Conservation (phyloP, 169 alveolate species). For the Sarcocystis neurona region DNA sequence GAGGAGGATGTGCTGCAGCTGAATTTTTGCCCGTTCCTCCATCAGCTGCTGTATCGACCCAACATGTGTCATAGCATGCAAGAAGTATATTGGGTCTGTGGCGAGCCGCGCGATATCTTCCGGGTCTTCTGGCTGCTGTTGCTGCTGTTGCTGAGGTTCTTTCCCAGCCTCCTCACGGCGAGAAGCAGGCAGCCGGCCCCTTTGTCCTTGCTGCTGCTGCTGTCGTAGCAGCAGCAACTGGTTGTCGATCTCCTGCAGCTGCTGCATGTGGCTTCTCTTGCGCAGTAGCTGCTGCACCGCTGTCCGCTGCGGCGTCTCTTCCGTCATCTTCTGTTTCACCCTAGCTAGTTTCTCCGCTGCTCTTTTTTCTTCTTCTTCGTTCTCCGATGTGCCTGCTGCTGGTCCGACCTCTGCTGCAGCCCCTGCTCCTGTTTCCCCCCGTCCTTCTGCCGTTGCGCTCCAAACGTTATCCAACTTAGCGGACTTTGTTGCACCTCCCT, state of each 20-base stretch:
- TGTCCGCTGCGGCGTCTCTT: conserved; percentile 5
- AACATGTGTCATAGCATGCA: not conserved
- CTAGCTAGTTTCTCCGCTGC: not conserved
- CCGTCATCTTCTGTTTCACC: not conserved
- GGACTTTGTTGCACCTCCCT: too few relatives aligned
- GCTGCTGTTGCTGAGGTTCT: not conserved
- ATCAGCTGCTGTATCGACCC: not conserved
- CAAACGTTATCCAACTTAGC: too few relatives aligned
- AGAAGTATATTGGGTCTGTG: not conserved
- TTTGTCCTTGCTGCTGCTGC: conserved; percentile 28
- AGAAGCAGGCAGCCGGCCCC: too few relatives aligned
- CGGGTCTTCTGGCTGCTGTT: not conserved
- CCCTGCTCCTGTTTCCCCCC: too few relatives aligned
- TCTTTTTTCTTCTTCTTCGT: not conserved
- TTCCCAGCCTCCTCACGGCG: too few relatives aligned
- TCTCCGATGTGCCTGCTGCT: too few relatives aligned
- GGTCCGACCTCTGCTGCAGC: too few relatives aligned
- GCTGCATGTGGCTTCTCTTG: not conserved
- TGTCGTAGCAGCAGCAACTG: not conserved
- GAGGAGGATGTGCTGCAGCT: not conserved
- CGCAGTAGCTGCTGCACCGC: not conserved
- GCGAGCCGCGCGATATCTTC: not conserved
- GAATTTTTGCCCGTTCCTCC: not conserved
- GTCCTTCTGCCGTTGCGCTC: too few relatives aligned
- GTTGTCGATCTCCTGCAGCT: not conserved